phyloP scores from a whole-genome alignment of 1,284 basidiomycete species.

The Sparassis latifolia region DNA sequence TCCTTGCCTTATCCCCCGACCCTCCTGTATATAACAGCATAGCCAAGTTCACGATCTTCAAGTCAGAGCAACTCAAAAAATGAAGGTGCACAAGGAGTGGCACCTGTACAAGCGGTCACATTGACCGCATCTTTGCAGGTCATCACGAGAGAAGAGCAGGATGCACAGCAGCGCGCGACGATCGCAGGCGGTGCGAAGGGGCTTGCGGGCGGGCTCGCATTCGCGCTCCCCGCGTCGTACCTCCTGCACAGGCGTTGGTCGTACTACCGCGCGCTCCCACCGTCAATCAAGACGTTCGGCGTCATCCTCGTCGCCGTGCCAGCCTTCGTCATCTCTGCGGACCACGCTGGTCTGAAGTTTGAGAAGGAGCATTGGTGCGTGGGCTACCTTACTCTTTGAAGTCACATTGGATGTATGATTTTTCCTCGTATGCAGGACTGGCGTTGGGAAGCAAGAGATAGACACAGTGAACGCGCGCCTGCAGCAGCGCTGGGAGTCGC shows the following conservation, averaged over 20 bases:
- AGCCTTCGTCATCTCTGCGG: constrained; percentile 67
- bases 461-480: constrained; percentile 45
- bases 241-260: constrained; percentile 49
- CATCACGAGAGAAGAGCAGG: constrained; percentile 37
- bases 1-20: no score
- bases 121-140: constrained; percentile 24
- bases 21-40: no score
- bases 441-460: constrained; percentile 51
- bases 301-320: constrained; percentile 66
- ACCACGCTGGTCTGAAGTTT: constrained; percentile 71
- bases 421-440: constrained; percentile 38
- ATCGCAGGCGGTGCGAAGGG: constrained; percentile 63
- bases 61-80: no score
- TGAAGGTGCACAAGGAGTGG: no score
- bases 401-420: neutral
- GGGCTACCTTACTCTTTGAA: neutral
- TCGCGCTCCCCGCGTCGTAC: constrained; percentile 53
- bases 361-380: constrained; percentile 66
- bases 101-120: no score
- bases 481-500: constrained; percentile 49
- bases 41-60: no score
- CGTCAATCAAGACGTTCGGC: constrained; percentile 72
- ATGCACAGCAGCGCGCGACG: constrained; percentile 48
- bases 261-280: constrained; percentile 65
- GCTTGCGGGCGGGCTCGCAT: constrained; percentile 40